A percentile compares a stretch with the other conserved stretches of the same genome.
These are phyloP conservation scores for Amphibolis antarctica DNA, from an alignment of 106 monocot genomes.

Conservation along the genomic window DNA sequence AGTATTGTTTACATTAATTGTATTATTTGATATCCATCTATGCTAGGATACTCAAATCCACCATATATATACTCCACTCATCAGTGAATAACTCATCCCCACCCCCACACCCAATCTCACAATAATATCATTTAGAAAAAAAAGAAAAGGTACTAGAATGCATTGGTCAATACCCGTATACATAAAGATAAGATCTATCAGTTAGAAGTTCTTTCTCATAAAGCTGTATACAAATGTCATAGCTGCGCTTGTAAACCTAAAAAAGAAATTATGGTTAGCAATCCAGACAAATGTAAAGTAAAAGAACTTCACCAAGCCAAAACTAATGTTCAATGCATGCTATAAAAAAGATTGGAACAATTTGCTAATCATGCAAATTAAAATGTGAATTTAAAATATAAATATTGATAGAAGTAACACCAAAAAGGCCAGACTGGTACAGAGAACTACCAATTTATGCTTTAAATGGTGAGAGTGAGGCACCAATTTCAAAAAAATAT, in stretches of 20 bases:
- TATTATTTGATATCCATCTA: no score
- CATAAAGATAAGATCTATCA: conserved; percentile 69
- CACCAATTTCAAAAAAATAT: neutral
- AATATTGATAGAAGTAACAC: no score
- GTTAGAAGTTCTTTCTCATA: conserved; percentile 96
- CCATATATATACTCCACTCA: no score
- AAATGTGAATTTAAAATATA: no score
- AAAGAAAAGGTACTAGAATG: neutral
- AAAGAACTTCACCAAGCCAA: neutral
- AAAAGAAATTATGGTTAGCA: conserved; percentile 6
- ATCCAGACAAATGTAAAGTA: neutral
- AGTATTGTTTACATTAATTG: no score
- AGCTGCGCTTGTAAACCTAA: conserved; percentile 77
- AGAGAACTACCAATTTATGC: no score
- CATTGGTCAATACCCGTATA: conserved; percentile 51
- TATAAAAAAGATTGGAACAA: neutral
- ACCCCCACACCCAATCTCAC: no score
- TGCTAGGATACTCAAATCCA: no score
- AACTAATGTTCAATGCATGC: neutral
- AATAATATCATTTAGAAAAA: no score
- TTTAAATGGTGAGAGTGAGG: no score
- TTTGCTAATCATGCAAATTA: neutral
- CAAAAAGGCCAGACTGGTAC: no score
- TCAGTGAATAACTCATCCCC: no score
- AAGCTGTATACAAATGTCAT: conserved; percentile 70